Base-by-base conservation (phyloP, 1,139 yeast genomes). In the Kodamaea suecica region DNA sequence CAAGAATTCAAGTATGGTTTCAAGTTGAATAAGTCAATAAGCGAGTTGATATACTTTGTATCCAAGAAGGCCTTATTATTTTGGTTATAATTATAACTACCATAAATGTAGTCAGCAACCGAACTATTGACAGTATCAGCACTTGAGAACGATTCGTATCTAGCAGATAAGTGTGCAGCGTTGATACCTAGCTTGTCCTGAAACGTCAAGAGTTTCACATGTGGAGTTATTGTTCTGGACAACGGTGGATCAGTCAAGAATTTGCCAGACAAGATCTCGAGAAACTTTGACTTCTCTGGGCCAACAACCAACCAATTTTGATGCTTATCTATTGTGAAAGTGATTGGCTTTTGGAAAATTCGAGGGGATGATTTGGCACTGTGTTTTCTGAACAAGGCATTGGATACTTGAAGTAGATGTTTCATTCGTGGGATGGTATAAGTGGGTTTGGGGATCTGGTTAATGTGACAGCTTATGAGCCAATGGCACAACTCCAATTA, bases 121-220 rank as follows among this genome's bases (percentile, higher is more conserved):
- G 37, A 28, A n/a, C 92, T 77, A 17, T 84, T 78, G 43, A 77
- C 80, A 55, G 92, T 96, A 46, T 84, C 82, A 35, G 83, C 80
- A 59, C 63, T 84, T 2, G 73, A 57, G 35, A 76, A 84, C 33
- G 79, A 78, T 57, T 92, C 98, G 52, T 87, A 92, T 33, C 98
- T 61, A 1, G 97, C 96, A 30, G 95, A 80, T 33, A 92, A 53
- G 60, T 90, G 95, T 1, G 88, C 85, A 34, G 80, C 84, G 46
- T 73, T 83, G 41, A 76, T 53, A n/a, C 74, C 73, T 1, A 68
- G 56, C 14, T 44, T 46, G 15, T 84, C 84, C 40, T 73, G 69
- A 53, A 88, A 88, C 49, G 80, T 78, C 15, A 90, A 66, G 38
- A 78, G 57, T 28, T 70, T 61, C 26, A 72, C 48, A 17, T 75